Percentiles rank a stretch among this genome's conserved stretches.
phyloP scores from a whole-genome alignment of 257 asterid species.

The Coffea eugenioides region DNA sequence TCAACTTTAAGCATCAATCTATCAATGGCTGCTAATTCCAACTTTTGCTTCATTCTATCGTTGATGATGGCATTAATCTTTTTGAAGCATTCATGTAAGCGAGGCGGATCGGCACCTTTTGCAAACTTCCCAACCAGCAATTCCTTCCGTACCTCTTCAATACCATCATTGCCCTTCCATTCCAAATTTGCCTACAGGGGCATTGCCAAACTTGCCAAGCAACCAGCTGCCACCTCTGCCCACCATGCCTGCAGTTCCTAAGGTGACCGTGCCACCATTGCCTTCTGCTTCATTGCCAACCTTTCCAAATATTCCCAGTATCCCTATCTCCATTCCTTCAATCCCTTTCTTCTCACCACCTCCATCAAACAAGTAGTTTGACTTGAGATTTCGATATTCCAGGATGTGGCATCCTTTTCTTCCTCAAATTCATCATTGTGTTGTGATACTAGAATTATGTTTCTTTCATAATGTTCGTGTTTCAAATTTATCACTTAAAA shows the following conservation, averaged over 20 bases:
- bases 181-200: constrained; percentile 4
- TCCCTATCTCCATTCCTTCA: constrained; percentile 31
- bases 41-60: not conserved
- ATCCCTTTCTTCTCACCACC: constrained; percentile 36
- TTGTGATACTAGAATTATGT: too few species aligned
- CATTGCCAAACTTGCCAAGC: constrained; percentile 10
- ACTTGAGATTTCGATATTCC: too few species aligned
- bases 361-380: constrained; percentile 11
- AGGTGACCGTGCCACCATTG: constrained; percentile 27
- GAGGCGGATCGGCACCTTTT: constrained; percentile 3
- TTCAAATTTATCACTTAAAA: too few species aligned
- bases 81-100: constrained; percentile 1
- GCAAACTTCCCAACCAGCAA: constrained; percentile 10
- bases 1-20: not conserved
- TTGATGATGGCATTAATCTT: not conserved
- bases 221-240: constrained; percentile 11
- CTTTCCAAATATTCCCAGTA: not conserved
- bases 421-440: too few species aligned
- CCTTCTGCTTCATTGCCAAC: constrained; percentile 25
- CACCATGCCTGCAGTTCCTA: constrained; percentile 27
- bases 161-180: constrained; percentile 18
- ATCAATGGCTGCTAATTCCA: not conserved
- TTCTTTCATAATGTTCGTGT: too few species aligned
- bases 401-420: too few species aligned
- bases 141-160: not conserved